Evolutionary conservation across 2,329 filamentous ascomycete genomes (phyloP).

Genomic region (Penicillium sp.): DNA sequence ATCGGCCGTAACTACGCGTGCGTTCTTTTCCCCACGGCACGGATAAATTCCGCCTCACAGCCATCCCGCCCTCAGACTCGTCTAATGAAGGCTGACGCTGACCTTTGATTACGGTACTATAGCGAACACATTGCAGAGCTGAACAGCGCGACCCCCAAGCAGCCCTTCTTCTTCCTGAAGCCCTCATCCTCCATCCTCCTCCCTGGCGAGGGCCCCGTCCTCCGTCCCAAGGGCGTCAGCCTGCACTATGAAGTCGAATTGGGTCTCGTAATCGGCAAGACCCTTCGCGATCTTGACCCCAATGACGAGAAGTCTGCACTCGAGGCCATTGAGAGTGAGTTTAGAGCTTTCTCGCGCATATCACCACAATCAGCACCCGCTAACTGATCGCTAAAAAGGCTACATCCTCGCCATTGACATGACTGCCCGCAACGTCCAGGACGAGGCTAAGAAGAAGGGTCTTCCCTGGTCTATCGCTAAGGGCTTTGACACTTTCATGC

Average conservation of each 20-base stretch:
- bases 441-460: constrained; percentile 95
- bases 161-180: constrained; percentile 99
- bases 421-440: constrained; percentile 92
- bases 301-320: constrained; percentile 74
- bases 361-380: neutral
- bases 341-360: neutral
- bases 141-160: constrained; percentile 81
- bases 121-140: constrained; percentile 94
- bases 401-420: constrained; percentile 95
- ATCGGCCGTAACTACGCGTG: constrained; percentile 96
- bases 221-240: constrained; percentile 77
- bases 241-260: constrained; percentile 96
- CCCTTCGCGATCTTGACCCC: constrained; percentile 70
- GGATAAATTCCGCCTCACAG: neutral
- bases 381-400: constrained; percentile 38
- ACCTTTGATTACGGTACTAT: neutral
- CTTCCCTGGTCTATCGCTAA: constrained; percentile 96
- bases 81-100: neutral
- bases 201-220: constrained; percentile 73
- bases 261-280: constrained; percentile 82
- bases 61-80: neutral
- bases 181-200: constrained; percentile 82
- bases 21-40: constrained; percentile 37
- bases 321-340: constrained; percentile 73
- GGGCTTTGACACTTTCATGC: constrained; percentile 96